Evolutionary conservation across 108 stramenopile genomes (phyloP), one percentile per base, ranked within the genome.

Genomic region (Asterionellopsis glacialis): DNA sequence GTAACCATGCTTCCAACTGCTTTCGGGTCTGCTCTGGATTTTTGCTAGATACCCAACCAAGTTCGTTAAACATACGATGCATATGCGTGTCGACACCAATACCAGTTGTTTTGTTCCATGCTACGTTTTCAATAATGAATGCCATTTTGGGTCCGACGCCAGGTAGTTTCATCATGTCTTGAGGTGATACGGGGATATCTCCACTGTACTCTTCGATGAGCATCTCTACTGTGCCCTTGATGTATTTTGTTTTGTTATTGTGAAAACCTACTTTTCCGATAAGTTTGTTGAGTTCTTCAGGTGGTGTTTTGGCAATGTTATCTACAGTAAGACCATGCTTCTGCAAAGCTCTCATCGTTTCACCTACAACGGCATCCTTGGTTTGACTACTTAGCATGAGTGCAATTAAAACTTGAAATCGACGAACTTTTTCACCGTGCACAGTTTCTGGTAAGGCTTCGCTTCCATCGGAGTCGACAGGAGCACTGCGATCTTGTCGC

Each of bases 141-240:
- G 90, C 91, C 95, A 93, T 93, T 72, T 95, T 95, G 11, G 95
- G 95, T 21, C 95, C 95, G 12, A 95, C 81, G 16, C 95, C 95
- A 3, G 86, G 82, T 4, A 95, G 64, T 13, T 76, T 61, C 67
- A 91, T 85, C 62, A 95, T 73, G 40, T 80, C 76, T 13, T 73
- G 68, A 15, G 88, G 82, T 5, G 82, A 83, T 28, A 66, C 63
- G 22, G 95, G 95, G 51, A 95, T 91, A 54, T 92, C 90, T 15
- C 76, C 81, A 64, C 75, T 63, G 63, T 90, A 88, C 48, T 90
- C 49, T 0, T 64, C 53, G 12, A 72, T 45, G 19, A 93, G 59
- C 24, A 86, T 90, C 24, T 84, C 68, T 9, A 70, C 81, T 10
- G 77, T 69, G 55, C 85, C 53, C 44, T 91, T 81, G 24, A 96